Percentiles rank a stretch among this genome's conserved stretches.
phyloP scores from a whole-genome alignment of 495 filamentous ascomycete species.

The Thermothielavioides terrestris region DNA sequence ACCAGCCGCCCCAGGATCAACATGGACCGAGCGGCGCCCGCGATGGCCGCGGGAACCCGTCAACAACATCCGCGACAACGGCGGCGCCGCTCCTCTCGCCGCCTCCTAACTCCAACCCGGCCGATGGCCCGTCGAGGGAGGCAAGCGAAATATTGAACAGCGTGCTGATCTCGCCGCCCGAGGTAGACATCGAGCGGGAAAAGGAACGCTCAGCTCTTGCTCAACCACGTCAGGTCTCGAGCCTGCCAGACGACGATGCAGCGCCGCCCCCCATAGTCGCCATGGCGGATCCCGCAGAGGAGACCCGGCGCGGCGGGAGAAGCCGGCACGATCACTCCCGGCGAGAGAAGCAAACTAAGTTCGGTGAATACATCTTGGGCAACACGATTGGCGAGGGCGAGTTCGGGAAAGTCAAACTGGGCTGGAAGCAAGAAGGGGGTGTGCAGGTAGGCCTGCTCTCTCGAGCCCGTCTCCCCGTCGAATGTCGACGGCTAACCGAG shows the following conservation, averaged over 20 bases:
- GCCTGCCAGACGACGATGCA: conserved; percentile 38
- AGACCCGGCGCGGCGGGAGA: conserved; percentile 49
- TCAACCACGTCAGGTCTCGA: conserved; percentile 39
- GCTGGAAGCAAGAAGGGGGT: conserved; percentile 95
- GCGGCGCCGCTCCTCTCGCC: conserved; percentile 35
- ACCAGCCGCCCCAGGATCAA: conserved; percentile 35
- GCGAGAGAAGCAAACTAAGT: conserved; percentile 70
- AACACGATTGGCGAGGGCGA: conserved; percentile 98
- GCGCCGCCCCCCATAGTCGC: conserved; percentile 48
- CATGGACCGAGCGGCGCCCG: conserved; percentile 33
- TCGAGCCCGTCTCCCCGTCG: background rate
- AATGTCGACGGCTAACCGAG: background rate
- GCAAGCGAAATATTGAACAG: conserved; percentile 68
- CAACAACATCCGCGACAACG: too few relatives aligned
- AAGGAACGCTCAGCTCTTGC: conserved; percentile 60
- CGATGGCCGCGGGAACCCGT: conserved; percentile 41
- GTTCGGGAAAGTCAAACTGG: conserved; percentile 97
- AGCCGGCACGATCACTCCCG: conserved; percentile 70
- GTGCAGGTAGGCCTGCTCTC: conserved; percentile 52
- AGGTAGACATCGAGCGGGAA: conserved; percentile 70
- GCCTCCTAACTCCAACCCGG: conserved; percentile 22
- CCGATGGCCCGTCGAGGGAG: conserved; percentile 49
- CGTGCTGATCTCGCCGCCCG: conserved; percentile 68
- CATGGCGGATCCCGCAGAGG: conserved; percentile 50
- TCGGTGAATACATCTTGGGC: conserved; percentile 90